These are phyloP conservation scores for Glomus cerebriforme DNA, from an alignment of 192 early-diverging fungal species.

Conservation along the genomic window DNA sequence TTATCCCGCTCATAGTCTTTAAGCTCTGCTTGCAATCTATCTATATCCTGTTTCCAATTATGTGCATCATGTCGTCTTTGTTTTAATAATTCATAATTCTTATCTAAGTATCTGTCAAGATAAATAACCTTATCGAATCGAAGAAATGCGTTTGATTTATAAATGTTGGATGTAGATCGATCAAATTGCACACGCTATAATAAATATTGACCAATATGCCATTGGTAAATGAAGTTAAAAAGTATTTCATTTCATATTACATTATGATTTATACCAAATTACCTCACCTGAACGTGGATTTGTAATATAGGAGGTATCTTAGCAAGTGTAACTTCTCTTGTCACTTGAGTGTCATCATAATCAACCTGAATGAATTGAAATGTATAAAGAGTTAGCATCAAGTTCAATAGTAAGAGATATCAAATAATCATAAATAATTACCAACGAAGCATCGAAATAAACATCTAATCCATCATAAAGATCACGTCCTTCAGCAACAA, in stretches of 20 bases:
- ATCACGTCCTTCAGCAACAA: conserved; percentile 46
- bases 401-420: not conserved
- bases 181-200: conserved; percentile 68
- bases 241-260: not conserved
- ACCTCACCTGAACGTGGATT: conserved; percentile 60
- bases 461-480: conserved; percentile 62
- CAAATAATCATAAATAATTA: not conserved
- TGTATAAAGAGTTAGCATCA: not conserved
- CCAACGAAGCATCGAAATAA: conserved; percentile 54
- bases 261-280: not conserved
- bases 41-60: conserved; percentile 40
- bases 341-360: conserved; percentile 37
- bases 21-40: conserved; percentile 35
- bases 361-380: conserved; percentile 21
- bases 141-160: conserved; percentile 73
- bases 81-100: conserved; percentile 35
- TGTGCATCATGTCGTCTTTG: conserved; percentile 25
- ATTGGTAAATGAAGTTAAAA: not conserved
- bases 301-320: conserved; percentile 69
- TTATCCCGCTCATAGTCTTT: conserved; percentile 31
- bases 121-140: conserved; percentile 62
- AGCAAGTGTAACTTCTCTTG: conserved; percentile 50
- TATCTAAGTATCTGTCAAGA: conserved; percentile 57
- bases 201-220: not conserved
- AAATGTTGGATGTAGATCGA: conserved; percentile 51